A percentile compares a stretch with the other conserved stretches of the same genome.
These are phyloP conservation scores for Salvia miltiorrhiza DNA, from an alignment of 257 asterid species.

Conservation along the genomic window DNA sequence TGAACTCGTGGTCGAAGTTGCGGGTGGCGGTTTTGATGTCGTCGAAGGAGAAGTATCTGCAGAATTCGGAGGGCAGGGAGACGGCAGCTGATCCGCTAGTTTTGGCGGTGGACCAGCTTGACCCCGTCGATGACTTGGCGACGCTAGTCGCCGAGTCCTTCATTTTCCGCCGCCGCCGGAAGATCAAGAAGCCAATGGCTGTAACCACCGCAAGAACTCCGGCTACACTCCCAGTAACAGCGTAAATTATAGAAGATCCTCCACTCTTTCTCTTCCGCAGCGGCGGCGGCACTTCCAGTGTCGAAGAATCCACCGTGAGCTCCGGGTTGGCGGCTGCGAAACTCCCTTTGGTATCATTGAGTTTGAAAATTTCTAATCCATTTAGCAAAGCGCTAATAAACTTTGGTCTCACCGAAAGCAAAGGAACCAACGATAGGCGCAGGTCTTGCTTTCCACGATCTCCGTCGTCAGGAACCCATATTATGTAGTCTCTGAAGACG, in stretches of 20 bases:
- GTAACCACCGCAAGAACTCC: background rate
- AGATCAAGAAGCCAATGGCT: background rate
- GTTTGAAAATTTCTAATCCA: slow-evolving; percentile 59
- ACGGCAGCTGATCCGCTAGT: too few species aligned
- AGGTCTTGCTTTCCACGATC: slow-evolving; percentile 23
- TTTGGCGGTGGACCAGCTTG: background rate
- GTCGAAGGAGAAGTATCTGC: slow-evolving; percentile 31
- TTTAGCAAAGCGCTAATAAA: slow-evolving; percentile 36
- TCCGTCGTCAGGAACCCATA: slow-evolving; percentile 22
- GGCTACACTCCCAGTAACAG: background rate
- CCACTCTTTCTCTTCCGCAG: background rate
- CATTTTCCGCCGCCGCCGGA: background rate
- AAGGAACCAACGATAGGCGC: slow-evolving; percentile 40
- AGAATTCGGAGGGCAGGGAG: slow-evolving; percentile 32
- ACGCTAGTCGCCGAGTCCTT: too few species aligned
- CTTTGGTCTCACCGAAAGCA: rapidly evolving
- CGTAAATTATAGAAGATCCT: background rate
- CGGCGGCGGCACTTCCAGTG: background rate
- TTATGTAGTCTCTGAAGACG: too few species aligned
- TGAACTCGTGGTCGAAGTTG: too few species aligned
- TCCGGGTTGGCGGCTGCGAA: slow-evolving; percentile 50
- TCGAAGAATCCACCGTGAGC: background rate
- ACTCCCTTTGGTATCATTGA: slow-evolving; percentile 24
- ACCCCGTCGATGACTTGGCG: background rate
- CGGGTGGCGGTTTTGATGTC: slow-evolving; percentile 51